A percentile compares a stretch with the other conserved stretches of the same genome.
phyloP scores from a whole-genome alignment of 352 stramenopile genomes.

The Peronospora tabacina region DNA sequence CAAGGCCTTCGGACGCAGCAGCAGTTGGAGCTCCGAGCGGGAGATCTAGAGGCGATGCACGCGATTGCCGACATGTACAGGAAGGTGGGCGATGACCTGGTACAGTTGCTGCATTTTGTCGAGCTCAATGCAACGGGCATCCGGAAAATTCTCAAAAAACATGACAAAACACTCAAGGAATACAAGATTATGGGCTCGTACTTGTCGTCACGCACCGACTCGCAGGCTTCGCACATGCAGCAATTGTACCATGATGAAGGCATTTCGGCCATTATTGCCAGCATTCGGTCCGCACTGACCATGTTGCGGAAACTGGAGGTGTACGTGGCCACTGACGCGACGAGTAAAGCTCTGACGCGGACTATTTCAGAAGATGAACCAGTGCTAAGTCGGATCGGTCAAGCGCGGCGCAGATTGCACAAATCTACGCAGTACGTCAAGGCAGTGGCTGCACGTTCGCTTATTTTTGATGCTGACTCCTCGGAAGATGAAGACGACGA shows the following conservation, averaged over 20 bases:
- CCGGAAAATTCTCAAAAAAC: conserved; percentile 88
- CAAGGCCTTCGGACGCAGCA: conserved; percentile 39
- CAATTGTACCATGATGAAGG: conserved; percentile 83
- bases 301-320: conserved; percentile 55
- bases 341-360: conserved; percentile 29
- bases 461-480: conserved; percentile 79
- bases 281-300: conserved; percentile 57
- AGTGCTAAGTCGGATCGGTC: conserved; percentile 59
- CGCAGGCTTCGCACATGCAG: conserved; percentile 76
- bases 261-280: conserved; percentile 84
- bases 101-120: conserved; percentile 78
- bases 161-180: conserved; percentile 79
- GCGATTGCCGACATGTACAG: conserved; percentile 54
- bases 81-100: conserved; percentile 68
- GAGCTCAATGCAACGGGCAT: conserved; percentile 84
- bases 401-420: conserved; percentile 56
- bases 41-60: conserved; percentile 66
- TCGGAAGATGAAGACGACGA: conserved; percentile 79
- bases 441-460: conserved; percentile 64
- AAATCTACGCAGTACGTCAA: conserved; percentile 83
- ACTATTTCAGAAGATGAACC: conserved; percentile 73
- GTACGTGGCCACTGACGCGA: conserved; percentile 21
- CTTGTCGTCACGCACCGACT: conserved; percentile 70
- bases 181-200: conserved; percentile 85
- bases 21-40: conserved; percentile 33